These are phyloP conservation scores for Gaultheria prostrata DNA, from an alignment of 148 eudicot genomes.

Conservation along the genomic window DNA sequence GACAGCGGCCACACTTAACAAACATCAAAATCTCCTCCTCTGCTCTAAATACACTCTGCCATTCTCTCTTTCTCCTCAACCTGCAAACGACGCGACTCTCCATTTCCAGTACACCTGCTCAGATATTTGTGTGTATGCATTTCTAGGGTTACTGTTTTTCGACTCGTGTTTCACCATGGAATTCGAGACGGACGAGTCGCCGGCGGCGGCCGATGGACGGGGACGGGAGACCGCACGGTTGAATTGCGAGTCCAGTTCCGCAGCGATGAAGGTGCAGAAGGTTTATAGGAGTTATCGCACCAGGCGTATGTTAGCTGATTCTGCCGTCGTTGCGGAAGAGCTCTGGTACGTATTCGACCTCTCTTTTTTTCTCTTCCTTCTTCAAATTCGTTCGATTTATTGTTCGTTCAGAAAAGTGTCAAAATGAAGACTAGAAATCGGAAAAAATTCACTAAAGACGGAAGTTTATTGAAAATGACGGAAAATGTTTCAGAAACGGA, in stretches of 20 bases:
- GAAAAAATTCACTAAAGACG: too few species aligned
- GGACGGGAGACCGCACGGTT: not conserved
- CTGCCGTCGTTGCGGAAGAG: not conserved
- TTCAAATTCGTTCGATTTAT: too few species aligned
- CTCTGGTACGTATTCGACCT: not conserved
- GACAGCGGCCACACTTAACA: not conserved
- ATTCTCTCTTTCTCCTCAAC: not conserved
- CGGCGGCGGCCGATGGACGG: too few species aligned
- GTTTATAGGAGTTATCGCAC: conserved; percentile 3
- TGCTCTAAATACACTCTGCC: not conserved
- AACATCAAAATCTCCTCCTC: not conserved
- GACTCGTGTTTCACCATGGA: conserved; percentile 20
- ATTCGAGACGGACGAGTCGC: conserved; percentile 27
- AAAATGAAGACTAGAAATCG: too few species aligned
- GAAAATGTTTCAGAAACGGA: too few species aligned
- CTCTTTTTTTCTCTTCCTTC: not conserved
- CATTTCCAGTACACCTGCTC: too few species aligned
- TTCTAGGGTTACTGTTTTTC: not conserved
- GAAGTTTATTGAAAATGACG: too few species aligned
- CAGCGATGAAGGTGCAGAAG: conserved; percentile 8
- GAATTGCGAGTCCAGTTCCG: not conserved
- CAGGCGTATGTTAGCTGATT: conserved; percentile 3
- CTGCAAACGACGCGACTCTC: not conserved
- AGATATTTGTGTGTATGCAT: not conserved
- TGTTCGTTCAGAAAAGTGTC: too few species aligned